These are phyloP conservation scores for Trifolium subterraneum DNA, from an alignment of 306 rosid genomes.

Conservation along the genomic window DNA sequence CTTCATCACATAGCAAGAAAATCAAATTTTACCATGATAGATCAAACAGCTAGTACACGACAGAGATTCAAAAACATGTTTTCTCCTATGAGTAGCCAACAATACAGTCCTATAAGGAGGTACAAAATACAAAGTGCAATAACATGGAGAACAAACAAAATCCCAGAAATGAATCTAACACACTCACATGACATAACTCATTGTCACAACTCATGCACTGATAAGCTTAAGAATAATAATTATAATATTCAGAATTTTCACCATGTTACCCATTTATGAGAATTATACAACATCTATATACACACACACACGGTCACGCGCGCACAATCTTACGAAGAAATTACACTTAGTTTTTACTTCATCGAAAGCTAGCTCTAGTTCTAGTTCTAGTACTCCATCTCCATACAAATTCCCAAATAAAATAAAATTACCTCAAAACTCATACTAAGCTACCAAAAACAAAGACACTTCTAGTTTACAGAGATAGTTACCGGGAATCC, in stretches of 20 bases:
- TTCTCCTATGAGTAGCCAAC: not conserved
- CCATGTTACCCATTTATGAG: constrained; percentile 43
- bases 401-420: constrained; percentile 48
- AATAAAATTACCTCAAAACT: constrained; percentile 43
- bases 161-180: not conserved
- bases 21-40: not conserved
- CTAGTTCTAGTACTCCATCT: constrained; percentile 38
- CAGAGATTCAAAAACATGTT: constrained; percentile 14
- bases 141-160: constrained; percentile 14
- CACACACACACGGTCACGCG: constrained; percentile 3
- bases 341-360: constrained; percentile 34
- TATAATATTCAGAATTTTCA: constrained; percentile 35
- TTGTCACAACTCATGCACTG: not conserved
- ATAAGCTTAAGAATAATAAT: constrained; percentile 24
- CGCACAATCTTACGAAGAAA: constrained; percentile 36
- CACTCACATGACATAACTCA: not conserved
- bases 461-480: constrained; percentile 47
- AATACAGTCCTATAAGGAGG: not conserved
- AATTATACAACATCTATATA: constrained; percentile 13
- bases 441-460: constrained; percentile 44
- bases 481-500: constrained; percentile 57
- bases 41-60: constrained; percentile 12
- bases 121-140: not conserved
- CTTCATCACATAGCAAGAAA: constrained; percentile 1
- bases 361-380: constrained; percentile 35